These are phyloP conservation scores for Bipolaris victoriae DNA, from an alignment of 2,329 filamentous ascomycete species.

Conservation along the genomic window DNA sequence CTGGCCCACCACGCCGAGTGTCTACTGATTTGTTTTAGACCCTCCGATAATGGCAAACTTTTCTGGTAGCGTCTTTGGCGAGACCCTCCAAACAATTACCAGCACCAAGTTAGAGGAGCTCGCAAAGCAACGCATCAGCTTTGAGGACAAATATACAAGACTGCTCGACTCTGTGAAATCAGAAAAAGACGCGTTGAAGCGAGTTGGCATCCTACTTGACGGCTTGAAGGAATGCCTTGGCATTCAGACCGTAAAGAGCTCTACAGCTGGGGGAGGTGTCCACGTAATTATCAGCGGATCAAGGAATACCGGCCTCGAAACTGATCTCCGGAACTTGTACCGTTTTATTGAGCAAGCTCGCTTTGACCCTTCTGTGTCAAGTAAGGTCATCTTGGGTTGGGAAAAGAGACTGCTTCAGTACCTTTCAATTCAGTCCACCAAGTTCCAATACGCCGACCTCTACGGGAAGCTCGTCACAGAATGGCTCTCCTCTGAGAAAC, in stretches of 20 bases:
- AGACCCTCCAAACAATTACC: conserved; percentile 46
- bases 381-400: conserved; percentile 43
- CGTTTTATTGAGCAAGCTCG: conserved; percentile 46
- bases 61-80: conserved; percentile 42
- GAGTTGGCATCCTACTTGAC: conserved; percentile 33
- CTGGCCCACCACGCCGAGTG: not conserved
- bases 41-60: conserved; percentile 28
- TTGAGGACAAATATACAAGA: conserved; percentile 37
- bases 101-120: conserved; percentile 48
- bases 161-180: conserved; percentile 21
- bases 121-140: conserved; percentile 41
- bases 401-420: conserved; percentile 38
- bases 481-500: conserved; percentile 43
- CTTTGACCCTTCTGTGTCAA: conserved; percentile 47
- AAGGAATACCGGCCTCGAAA: conserved; percentile 31
- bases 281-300: conserved; percentile 29
- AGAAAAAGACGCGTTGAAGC: conserved; percentile 31
- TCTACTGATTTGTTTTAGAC: not conserved
- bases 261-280: conserved; percentile 16
- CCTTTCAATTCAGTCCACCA: conserved; percentile 45
- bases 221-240: conserved; percentile 40
- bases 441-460: conserved; percentile 44
- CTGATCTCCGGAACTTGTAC: conserved; percentile 41
- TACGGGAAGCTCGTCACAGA: conserved; percentile 47
- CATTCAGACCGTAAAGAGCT: conserved; percentile 25